phyloP scores from a whole-genome alignment of 208 protist species.

The Trypanosoma avium region DNA sequence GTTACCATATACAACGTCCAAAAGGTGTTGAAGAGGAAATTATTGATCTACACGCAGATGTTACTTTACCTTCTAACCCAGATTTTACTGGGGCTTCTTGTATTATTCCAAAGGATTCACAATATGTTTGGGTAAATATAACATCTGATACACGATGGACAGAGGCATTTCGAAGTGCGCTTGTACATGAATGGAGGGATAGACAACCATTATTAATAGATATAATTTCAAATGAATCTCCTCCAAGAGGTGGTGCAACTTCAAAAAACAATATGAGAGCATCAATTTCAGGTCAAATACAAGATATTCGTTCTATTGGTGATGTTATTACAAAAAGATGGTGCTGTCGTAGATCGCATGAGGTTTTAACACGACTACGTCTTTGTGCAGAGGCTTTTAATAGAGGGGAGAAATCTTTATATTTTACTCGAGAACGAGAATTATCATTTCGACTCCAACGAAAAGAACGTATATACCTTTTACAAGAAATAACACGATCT shows the following conservation, averaged over 20 bases:
- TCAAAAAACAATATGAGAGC: not conserved
- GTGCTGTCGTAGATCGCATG: slow-evolving; percentile 62
- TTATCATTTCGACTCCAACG: slow-evolving; percentile 37
- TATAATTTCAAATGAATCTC: slow-evolving; percentile 13
- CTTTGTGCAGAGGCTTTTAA: slow-evolving; percentile 60
- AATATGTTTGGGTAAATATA: slow-evolving; percentile 67
- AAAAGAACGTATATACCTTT: slow-evolving; percentile 47
- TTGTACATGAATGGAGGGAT: slow-evolving; percentile 43
- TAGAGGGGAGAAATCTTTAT: slow-evolving; percentile 35
- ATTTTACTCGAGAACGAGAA: slow-evolving; percentile 55
- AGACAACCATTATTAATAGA: slow-evolving; percentile 16
- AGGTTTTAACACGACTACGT: slow-evolving; percentile 58
- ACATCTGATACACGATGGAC: slow-evolving; percentile 51
- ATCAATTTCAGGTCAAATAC: not conserved
- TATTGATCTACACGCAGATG: slow-evolving; percentile 34
- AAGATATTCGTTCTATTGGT: slow-evolving; percentile 40
- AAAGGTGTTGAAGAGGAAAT: slow-evolving; percentile 1
- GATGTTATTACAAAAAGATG: slow-evolving; percentile 67
- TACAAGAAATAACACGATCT: slow-evolving; percentile 38
- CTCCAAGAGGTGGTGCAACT: not conserved
- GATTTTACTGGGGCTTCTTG: slow-evolving; percentile 26
- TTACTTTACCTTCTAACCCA: slow-evolving; percentile 5
- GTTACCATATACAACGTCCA: slow-evolving; percentile 17
- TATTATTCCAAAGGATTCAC: slow-evolving; percentile 43
- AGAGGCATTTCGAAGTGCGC: slow-evolving; percentile 35